These are phyloP conservation scores for Barnettozyma vustinii DNA, from an alignment of 805 yeast species.

Conservation along the genomic window DNA sequence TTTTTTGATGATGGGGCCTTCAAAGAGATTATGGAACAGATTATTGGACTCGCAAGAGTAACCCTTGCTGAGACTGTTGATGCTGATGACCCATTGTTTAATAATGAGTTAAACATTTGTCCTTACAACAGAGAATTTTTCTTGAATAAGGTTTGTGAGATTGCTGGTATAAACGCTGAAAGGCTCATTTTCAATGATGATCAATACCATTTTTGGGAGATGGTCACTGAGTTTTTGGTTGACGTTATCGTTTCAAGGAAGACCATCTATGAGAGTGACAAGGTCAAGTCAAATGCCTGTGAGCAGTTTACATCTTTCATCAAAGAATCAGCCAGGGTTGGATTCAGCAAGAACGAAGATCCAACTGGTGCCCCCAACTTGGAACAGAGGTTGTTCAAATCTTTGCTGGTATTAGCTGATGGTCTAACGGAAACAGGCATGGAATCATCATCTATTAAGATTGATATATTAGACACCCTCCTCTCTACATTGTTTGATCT, in stretches of 20 bases:
- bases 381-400: constrained; percentile 43
- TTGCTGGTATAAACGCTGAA: constrained; percentile 45
- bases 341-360: constrained; percentile 9
- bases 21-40: constrained; percentile 38
- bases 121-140: constrained; percentile 52
- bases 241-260: constrained; percentile 45
- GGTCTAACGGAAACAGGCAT: constrained; percentile 31
- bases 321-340: constrained; percentile 24
- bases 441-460: constrained; percentile 48
- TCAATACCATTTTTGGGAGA: constrained; percentile 41
- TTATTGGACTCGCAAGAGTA: constrained; percentile 38
- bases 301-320: constrained; percentile 49
- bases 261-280: constrained; percentile 21
- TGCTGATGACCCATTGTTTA: constrained; percentile 22
- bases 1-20: constrained; percentile 51
- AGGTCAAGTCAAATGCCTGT: constrained; percentile 28
- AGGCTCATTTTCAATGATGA: constrained; percentile 40
- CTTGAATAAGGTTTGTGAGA: constrained; percentile 45
- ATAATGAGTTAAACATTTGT: constrained; percentile 30
- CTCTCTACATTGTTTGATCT: constrained; percentile 63
- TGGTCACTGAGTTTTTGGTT: constrained; percentile 41
- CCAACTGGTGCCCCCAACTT: constrained; percentile 22
- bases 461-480: constrained; percentile 58
- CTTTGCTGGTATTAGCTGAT: constrained; percentile 42
- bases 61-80: constrained; percentile 11